Base-by-base conservation (phyloP, 2,329 filamentous ascomycete genomes). In the Spiromastix sp. region DNA sequence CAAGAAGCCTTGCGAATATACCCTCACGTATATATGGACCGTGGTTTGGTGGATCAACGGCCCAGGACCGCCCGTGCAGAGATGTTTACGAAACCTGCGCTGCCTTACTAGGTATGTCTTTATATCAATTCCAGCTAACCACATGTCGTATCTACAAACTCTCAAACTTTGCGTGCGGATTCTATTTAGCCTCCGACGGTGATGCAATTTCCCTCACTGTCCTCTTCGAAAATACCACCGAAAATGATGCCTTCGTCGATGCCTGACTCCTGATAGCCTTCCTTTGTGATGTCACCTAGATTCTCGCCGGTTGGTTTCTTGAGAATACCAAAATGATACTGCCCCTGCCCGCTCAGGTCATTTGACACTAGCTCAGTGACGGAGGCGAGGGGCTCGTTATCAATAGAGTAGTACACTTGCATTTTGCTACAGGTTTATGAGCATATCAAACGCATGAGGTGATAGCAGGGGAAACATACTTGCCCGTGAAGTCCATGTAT, bases 301-400 rank as follows among this genome's bases (percentile, higher is more conserved):
- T 32, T 25, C 2, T 29, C 43, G 36, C 68, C 61, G 31, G 68
- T 63, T 4, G 70, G 66, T 62, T 77, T 78, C 66, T 79, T 79
- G 39, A 79, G 58, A 1, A 77, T 50, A 22, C 75, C 75, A 34
- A 79, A 68, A 50, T 79, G 75, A 52, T 68, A 77, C 50, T 78
- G 72, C 15, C 75, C 75, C 36, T 68, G 64, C 4, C 74, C 74
- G 26, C 63, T 61, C 37, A 75, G 60, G 44, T 75, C 63, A 44
- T 73, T 72, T 26, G 54, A 15, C 0, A 70, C 47, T 0, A 66
- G 55, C 9, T 25, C 12, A 1, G 64, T 71, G n/a, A 70, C 66
- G 2, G 58, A 50, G 20, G 61, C 55, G 19, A 79, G 67, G 1
- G 66, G 51, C 2, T 52, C 49, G 19, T 50, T 49, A 28, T 63